Evolutionary conservation across 2,329 filamentous ascomycete genomes (phyloP), one percentile per base, ranked within the genome.

Genomic region (Exserohilum turcica): DNA sequence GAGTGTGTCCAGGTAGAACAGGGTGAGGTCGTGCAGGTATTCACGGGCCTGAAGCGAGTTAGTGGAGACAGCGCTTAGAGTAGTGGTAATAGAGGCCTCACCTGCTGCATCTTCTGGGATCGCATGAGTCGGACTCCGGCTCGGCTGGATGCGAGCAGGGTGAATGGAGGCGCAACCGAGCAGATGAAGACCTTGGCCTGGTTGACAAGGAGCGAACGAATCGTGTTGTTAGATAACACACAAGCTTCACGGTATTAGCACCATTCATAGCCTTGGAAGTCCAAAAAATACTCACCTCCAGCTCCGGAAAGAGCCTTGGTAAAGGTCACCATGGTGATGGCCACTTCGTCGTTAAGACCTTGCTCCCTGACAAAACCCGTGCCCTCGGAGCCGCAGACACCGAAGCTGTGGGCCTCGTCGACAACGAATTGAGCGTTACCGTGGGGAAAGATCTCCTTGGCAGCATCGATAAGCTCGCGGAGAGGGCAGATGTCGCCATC

Each of bases 401-500:
- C 86, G 0, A 79, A 84, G 0, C 83, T 85, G 59, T 89, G 87
- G 0, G 86, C 86, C 66, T 89, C 86, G 52, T 89, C 86, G 1
- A 89, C 80, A 8, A 89, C 77, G 9, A 89, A 74, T 50, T 87
- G 78, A 0, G 80, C 82, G 43, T 90, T 91, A 0, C 80, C 79
- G 0, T 52, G 55, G 0, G 86, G 83, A 0, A 91, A 76, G 0
- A 82, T 60, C 1, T 75, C 70, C 33, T 87, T 80, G 0, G 87
- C 80, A 8, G 83, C 76, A 0, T 78, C 68, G 0, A 88, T 78
- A 13, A 92, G 81, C 5, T 85, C 80, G 6, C 67, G 62, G 6
- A 93, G 75, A 0, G 86, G 87, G 0, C 84, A 83, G 12, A 90
- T 74, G 59, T 92, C 88, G 0, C 90, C 90, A 43, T 92, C 89